Evolutionary conservation across 305 asterid species (phyloP).

Genomic region (Rubia tinctorum): DNA sequence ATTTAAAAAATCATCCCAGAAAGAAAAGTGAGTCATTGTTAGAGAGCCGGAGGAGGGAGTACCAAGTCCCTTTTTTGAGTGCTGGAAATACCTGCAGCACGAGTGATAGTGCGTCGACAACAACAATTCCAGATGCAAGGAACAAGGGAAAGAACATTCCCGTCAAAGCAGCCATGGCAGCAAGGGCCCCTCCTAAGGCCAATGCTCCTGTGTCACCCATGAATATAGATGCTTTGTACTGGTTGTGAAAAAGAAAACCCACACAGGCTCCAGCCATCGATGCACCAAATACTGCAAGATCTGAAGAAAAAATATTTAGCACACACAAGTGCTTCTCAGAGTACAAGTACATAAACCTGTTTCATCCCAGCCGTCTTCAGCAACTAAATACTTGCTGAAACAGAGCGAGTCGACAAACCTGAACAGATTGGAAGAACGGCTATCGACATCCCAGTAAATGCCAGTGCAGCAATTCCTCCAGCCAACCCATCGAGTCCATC

Average conservation of each 20-base stretch:
- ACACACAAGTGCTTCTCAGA: constrained; percentile 18
- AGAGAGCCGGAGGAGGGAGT: no score
- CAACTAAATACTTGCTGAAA: neutral
- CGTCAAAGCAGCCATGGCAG: constrained; percentile 94
- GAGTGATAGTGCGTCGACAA: constrained; percentile 60
- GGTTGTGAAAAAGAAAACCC: constrained; percentile 87
- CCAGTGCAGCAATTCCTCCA: constrained; percentile 86
- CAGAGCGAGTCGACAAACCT: constrained; percentile 35
- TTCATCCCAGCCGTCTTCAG: neutral
- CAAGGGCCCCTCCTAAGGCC: constrained; percentile 94
- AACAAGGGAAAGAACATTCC: constrained; percentile 93
- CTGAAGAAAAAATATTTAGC: constrained; percentile 34
- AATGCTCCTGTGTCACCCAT: constrained; percentile 94
- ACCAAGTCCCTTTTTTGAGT: no score
- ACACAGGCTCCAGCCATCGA: constrained; percentile 98
- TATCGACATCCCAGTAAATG: constrained; percentile 85
- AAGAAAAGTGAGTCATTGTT: no score
- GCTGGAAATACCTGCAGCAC: constrained; percentile 49
- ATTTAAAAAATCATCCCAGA: no score
- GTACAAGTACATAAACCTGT: neutral
- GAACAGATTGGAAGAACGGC: constrained; percentile 93
- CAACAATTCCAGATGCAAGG: constrained; percentile 68
- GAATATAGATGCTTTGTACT: constrained; percentile 71
- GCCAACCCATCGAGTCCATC: constrained; percentile 94
- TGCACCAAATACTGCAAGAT: constrained; percentile 88